phyloP scores from a whole-genome alignment of 306 rosid species.

The Trichosanthes truncata region DNA sequence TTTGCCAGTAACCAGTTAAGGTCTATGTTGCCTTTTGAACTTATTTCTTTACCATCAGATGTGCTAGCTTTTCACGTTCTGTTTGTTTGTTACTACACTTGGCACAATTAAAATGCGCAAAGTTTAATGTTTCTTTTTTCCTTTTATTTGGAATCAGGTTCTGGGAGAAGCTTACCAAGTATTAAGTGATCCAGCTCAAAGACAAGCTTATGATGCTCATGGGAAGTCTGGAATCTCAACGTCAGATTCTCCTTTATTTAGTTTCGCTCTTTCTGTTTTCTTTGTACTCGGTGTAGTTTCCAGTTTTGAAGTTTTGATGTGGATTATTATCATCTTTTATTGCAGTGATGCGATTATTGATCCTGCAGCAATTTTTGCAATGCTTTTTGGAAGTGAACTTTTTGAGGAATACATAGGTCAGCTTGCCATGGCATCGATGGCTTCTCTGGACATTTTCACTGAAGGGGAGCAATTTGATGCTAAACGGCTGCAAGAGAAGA shows the following conservation, averaged over 20 bases:
- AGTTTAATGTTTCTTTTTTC: not conserved
- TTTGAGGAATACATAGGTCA: conserved; percentile 97
- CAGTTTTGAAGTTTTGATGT: conserved; percentile 13
- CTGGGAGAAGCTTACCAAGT: conserved; percentile 99
- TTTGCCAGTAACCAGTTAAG: not conserved
- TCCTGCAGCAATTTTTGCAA: conserved; percentile 97
- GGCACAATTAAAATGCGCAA: not conserved
- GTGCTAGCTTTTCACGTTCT: not conserved
- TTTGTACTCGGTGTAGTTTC: conserved; percentile 7
- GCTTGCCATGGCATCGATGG: conserved; percentile 99
- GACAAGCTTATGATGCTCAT: conserved; percentile 79
- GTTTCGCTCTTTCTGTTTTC: not conserved
- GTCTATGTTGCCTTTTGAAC: not conserved
- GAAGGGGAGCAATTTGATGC: conserved; percentile 87
- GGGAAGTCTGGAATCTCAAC: conserved; percentile 97
- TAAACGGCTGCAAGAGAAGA: conserved; percentile 82
- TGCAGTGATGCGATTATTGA: conserved; percentile 90
- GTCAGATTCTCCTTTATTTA: conserved; percentile 33
- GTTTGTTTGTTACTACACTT: not conserved
- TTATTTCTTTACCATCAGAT: not conserved
- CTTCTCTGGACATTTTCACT: conserved; percentile 71
- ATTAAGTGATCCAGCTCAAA: conserved; percentile 73
- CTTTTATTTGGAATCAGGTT: conserved; percentile 41
- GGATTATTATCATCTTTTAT: conserved; percentile 6
- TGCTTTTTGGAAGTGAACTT: conserved; percentile 99